Conservation (phyloP, 176 grass and related monocot species). For the Chrysopogon serrulatus region DNA sequence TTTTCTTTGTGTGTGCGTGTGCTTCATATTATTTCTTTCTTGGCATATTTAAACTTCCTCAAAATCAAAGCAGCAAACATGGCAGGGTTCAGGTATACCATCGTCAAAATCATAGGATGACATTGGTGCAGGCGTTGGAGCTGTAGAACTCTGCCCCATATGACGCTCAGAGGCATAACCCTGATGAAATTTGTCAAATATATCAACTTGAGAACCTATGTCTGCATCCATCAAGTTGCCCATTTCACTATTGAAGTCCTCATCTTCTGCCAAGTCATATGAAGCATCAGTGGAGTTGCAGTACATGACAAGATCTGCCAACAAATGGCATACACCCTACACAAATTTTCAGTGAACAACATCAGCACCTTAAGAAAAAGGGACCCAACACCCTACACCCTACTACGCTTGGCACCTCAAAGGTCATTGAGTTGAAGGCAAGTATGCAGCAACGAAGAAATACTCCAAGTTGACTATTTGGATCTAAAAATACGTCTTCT, state of each 20-base stretch:
- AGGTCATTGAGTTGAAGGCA: slow-evolving; percentile 76
- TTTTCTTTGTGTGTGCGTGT: background rate
- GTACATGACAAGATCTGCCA: slow-evolving; percentile 68
- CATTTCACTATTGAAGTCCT: slow-evolving; percentile 52
- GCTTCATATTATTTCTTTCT: background rate
- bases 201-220: slow-evolving; percentile 32
- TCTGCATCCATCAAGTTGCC: slow-evolving; percentile 49
- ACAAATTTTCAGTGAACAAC: slow-evolving; percentile 7
- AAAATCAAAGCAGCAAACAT: background rate
- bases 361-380: background rate
- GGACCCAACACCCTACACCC: background rate
- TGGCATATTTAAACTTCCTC: background rate
- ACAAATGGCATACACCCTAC: slow-evolving; percentile 83
- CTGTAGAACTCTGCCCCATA: slow-evolving; percentile 41
- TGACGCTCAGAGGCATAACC: slow-evolving; percentile 39
- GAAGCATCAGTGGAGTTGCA: slow-evolving; percentile 48
- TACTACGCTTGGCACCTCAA: slow-evolving; percentile 59
- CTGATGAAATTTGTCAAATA: slow-evolving; percentile 53
- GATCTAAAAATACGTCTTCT: slow-evolving; percentile 67
- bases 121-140: slow-evolving; percentile 28
- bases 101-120: slow-evolving; percentile 38
- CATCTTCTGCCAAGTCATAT: slow-evolving; percentile 60
- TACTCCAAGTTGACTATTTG: slow-evolving; percentile 84
- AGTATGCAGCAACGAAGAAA: slow-evolving; percentile 92
- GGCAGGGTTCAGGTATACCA: slow-evolving; percentile 36